phyloP scores from a whole-genome alignment of 176 grass and related monocot species.

The maize (Zea mays) region DNA sequence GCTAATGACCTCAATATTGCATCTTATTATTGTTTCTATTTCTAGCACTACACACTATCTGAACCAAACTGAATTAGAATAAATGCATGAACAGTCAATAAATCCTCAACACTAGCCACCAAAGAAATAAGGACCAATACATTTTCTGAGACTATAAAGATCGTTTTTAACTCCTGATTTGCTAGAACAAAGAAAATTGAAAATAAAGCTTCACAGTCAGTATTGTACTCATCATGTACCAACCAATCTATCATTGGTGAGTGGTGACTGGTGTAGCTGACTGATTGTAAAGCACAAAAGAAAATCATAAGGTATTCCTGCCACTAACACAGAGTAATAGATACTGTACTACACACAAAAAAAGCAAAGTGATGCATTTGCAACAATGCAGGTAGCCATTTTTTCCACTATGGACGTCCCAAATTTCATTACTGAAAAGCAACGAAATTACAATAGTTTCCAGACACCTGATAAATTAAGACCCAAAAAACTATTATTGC shows the following conservation, averaged over 20 bases:
- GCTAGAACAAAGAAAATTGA: neutral
- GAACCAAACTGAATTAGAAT: neutral
- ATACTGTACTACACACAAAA: neutral
- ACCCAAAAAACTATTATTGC: too few species aligned
- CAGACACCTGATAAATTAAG: too few species aligned
- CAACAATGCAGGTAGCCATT: neutral
- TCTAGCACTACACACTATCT: neutral
- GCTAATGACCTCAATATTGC: constrained; percentile 9
- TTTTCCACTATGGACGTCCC: too few species aligned
- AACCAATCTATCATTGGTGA: neutral
- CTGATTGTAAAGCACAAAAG: neutral
- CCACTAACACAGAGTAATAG: constrained; percentile 8
- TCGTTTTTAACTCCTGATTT: neutral
- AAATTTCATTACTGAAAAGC: too few species aligned
- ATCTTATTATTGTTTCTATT: constrained; percentile 5
- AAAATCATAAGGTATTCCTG: constrained; percentile 2
- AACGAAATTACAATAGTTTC: too few species aligned
- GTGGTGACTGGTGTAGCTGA: neutral
- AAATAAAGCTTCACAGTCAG: constrained; percentile 1
- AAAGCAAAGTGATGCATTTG: neutral
- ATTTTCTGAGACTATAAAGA: neutral
- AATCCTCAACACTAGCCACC: neutral
- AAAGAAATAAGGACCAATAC: neutral
- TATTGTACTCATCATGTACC: neutral
- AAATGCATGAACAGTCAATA: neutral